Evolutionary conservation across 1,284 basidiomycete species (phyloP).

Genomic region (Trichosporon ovoides): DNA sequence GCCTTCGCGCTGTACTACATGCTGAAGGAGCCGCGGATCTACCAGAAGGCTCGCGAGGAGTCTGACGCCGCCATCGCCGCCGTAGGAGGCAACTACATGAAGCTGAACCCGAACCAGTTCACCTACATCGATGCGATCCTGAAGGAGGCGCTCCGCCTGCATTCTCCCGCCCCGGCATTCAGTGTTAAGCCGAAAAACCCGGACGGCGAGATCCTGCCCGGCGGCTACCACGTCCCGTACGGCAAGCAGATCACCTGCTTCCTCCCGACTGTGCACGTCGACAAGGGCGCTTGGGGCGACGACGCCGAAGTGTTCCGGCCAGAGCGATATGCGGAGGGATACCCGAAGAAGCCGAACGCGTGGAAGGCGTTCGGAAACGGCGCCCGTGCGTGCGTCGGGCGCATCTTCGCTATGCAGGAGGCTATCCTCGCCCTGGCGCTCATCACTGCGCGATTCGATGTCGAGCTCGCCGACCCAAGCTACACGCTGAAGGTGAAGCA

Average conservation of each 20-base stretch:
- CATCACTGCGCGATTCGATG: constrained; percentile 52
- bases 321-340: constrained; percentile 54
- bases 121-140: constrained; percentile 54
- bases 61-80: constrained; percentile 52
- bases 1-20: constrained; percentile 45
- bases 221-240: constrained; percentile 47
- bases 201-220: constrained; percentile 45
- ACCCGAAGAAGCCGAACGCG: constrained; percentile 46
- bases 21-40: constrained; percentile 53
- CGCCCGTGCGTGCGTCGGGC: constrained; percentile 36
- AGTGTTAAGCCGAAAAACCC: constrained; percentile 41
- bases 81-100: neutral
- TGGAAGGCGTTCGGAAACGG: constrained; percentile 40
- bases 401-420: constrained; percentile 55
- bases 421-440: constrained; percentile 49
- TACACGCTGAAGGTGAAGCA: constrained; percentile 52
- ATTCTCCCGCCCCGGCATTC: constrained; percentile 46
- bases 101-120: constrained; percentile 33
- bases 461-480: constrained; percentile 49
- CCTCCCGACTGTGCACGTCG: constrained; percentile 47
- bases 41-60: constrained; percentile 55
- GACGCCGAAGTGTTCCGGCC: constrained; percentile 47
- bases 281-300: constrained; percentile 54
- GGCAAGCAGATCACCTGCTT: constrained; percentile 43
- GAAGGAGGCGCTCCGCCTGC: constrained; percentile 53